Percentiles rank a stretch among this genome's conserved stretches.
These are phyloP conservation scores for Suillus sp. DNA, from an alignment of 768 basidiomycete species.

Conservation along the genomic window DNA sequence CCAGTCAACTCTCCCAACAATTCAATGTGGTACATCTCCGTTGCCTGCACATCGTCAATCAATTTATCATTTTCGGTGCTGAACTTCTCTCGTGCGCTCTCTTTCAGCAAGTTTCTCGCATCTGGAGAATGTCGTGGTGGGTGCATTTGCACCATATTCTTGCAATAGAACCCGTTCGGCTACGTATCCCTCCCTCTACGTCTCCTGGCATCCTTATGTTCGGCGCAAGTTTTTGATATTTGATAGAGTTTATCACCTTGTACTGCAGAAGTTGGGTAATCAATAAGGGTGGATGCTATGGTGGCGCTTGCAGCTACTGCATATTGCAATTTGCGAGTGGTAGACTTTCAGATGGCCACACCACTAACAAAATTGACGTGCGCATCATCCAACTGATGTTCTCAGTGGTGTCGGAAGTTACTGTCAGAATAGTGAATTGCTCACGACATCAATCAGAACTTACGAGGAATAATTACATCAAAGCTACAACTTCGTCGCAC, in stretches of 20 bases:
- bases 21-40: neutral
- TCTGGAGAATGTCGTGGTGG: neutral
- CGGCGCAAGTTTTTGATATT: neutral
- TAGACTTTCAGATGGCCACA: neutral
- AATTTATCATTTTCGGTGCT: neutral
- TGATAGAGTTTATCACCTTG: neutral
- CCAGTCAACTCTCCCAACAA: neutral
- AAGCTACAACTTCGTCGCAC: neutral
- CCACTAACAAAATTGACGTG: neutral
- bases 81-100: neutral
- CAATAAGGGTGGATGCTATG: neutral
- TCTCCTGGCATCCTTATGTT: neutral
- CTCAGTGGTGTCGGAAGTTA: neutral
- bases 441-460: neutral
- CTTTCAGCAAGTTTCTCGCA: neutral
- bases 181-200: neutral
- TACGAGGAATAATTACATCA: neutral
- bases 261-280: neutral
- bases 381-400: neutral
- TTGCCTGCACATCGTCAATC: neutral
- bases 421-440: neutral
- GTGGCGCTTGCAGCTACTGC: neutral
- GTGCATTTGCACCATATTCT: neutral
- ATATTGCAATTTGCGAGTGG: neutral
- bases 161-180: neutral